Conservation (phyloP, 2,329 filamentous ascomycete genomes). For the Colletotrichum gigasporum region DNA sequence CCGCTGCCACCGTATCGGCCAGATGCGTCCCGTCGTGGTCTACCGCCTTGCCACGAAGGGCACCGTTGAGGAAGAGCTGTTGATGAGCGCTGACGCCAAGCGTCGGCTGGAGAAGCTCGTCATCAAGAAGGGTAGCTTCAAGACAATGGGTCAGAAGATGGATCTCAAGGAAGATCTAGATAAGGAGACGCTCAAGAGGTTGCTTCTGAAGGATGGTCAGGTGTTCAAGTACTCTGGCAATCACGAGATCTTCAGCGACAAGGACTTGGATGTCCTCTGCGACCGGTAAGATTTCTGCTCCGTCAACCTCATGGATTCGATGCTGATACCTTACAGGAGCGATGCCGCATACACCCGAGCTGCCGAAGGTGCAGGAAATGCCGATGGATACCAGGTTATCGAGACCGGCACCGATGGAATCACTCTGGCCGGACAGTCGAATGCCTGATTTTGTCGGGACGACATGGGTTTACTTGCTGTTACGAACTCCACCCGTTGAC, state of each 20-base stretch:
- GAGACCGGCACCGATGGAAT: conserved; percentile 74
- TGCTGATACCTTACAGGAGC: conserved; percentile 48
- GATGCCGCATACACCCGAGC: conserved; percentile 74
- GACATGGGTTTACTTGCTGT: too few relatives aligned
- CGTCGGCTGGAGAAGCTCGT: conserved; percentile 92
- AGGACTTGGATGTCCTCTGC: conserved; percentile 80
- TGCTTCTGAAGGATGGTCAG: conserved; percentile 77
- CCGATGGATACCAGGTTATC: conserved; percentile 78
- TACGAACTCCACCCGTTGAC: too few relatives aligned
- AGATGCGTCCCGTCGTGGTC: conserved; percentile 90
- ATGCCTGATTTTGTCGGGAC: not conserved
- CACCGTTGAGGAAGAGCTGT: conserved; percentile 88
- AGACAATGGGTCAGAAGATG: conserved; percentile 71
- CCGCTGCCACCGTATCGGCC: conserved; percentile 92
- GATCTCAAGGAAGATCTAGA: conserved; percentile 63
- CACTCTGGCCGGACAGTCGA: conserved; percentile 10
- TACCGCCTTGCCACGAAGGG: conserved; percentile 93
- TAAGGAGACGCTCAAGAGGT: conserved; percentile 67
- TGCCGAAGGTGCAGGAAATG: conserved; percentile 80
- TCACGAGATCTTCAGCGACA: conserved; percentile 75
- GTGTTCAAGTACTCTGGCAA: conserved; percentile 68
- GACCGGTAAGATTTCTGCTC: conserved; percentile 64
- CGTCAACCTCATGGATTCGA: not conserved
- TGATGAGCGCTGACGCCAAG: conserved; percentile 91
- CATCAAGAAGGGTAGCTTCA: conserved; percentile 91